Evolutionary conservation across 352 stramenopile species (phyloP), one percentile per base, ranked within the genome.

Genomic region (Phytophthora sp.): DNA sequence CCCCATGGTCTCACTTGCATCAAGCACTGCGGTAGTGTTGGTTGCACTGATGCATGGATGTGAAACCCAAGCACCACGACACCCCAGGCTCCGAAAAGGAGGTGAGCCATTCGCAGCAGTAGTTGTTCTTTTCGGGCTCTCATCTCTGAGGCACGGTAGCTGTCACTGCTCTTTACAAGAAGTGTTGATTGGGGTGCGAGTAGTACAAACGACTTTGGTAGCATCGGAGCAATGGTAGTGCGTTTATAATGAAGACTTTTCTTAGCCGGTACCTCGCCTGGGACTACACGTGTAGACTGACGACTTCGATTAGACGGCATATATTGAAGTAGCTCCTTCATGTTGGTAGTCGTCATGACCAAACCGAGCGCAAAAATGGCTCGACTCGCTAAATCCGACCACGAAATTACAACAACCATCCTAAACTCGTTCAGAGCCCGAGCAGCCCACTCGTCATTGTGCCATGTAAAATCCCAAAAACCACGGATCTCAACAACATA

Each of bases 1-100:
- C 58, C 27, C 74, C 70, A 79, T 3, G 74, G 70, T n/a, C 58
- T 50, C n/a, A 77, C 66, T 23, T 69, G 56, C 5, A 72, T 49
- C 20, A 48, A 23, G 21, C 62, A 72, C 15, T 76, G 49, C 0
- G 44, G 26, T 15, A 69, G 20, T 3, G 38, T 39, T 18, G 62
- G 52, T 3, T 72, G 37, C 3, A 39, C 10, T 5, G 58, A 66
- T 3, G 63, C 55, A 6, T 58, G 35, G 10, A 66, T 35, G 18
- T 72, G 67, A 27, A 72, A 28, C 1, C 20, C 51, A 11, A 72
- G 37, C 1, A 76, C 35, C 15, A 35, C n/a, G 7, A 59, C 2
- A 1, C 55, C 67, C 55, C 62, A 76, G 1, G 18, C 27, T 32
- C 26, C 45, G 15, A 71, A 62, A 2, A 68, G 0, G 6, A 57